Conservation (phyloP, 2,329 filamentous ascomycete genomes). For the Triangularia setosa region DNA sequence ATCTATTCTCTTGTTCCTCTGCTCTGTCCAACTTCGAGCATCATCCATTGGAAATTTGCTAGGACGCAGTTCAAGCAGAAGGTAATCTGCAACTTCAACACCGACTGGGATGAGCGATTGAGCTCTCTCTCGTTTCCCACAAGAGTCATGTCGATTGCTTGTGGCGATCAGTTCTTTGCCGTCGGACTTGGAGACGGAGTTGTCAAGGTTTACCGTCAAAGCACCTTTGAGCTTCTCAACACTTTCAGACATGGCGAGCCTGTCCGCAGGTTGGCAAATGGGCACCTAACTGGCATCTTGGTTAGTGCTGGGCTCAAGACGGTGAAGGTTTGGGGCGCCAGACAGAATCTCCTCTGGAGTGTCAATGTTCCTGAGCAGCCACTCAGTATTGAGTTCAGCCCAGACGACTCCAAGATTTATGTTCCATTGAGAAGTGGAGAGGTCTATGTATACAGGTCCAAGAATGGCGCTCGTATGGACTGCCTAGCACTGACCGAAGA, state of each 20-base stretch:
- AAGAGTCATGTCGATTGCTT: constrained; percentile 18
- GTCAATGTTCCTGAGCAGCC: constrained; percentile 16
- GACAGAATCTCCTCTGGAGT: constrained; percentile 15
- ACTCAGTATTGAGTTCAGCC: constrained; percentile 15
- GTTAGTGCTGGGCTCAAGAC: constrained; percentile 14
- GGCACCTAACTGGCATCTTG: constrained; percentile 13
- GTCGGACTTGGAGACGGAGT: constrained; percentile 14
- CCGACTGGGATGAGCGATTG: constrained; percentile 21
- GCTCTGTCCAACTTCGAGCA: constrained; percentile 17
- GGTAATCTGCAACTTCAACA: constrained; percentile 17
- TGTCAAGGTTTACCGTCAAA: constrained; percentile 16
- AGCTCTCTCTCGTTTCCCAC: constrained; percentile 14
- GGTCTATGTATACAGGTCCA: constrained; percentile 16
- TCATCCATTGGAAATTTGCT: constrained; percentile 16
- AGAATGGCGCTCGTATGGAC: constrained; percentile 15
- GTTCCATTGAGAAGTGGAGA: constrained; percentile 16
- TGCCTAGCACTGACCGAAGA: constrained; percentile 13
- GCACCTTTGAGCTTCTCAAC: constrained; percentile 17
- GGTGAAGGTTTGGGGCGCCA: constrained; percentile 16
- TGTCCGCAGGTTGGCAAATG: constrained; percentile 14
- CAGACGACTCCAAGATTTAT: constrained; percentile 19
- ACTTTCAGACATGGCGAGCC: constrained; percentile 17
- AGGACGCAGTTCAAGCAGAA: constrained; percentile 15
- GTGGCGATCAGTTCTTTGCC: constrained; percentile 18
- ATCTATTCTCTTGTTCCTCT: constrained; percentile 19